phyloP scores from a whole-genome alignment of 2,329 filamentous ascomycete species.

The Pseudopyrenochaeta lycopersici region DNA sequence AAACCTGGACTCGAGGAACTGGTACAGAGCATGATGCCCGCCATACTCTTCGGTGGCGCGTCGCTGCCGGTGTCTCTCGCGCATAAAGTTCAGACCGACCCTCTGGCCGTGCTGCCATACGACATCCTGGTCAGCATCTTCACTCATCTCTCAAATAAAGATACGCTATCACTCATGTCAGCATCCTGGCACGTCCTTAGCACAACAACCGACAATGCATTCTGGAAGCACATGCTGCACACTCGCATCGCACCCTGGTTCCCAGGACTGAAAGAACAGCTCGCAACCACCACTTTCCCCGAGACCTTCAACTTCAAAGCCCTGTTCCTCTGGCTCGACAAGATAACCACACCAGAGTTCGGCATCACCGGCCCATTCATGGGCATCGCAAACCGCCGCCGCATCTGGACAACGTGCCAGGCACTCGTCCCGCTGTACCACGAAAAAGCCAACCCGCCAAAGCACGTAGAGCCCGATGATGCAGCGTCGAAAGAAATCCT shows the following conservation, averaged over 20 bases:
- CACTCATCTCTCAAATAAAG: constrained; percentile 8
- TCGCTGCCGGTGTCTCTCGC: not conserved
- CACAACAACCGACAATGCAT: constrained; percentile 8
- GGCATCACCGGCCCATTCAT: constrained; percentile 35
- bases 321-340: constrained; percentile 33
- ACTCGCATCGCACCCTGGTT: constrained; percentile 23
- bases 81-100: constrained; percentile 18
- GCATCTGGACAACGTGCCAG: constrained; percentile 36
- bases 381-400: constrained; percentile 43
- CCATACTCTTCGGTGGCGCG: constrained; percentile 5
- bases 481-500: constrained; percentile 17
- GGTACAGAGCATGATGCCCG: constrained; percentile 14
- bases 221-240: constrained; percentile 25
- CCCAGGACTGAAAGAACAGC: constrained; percentile 10
- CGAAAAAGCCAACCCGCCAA: not conserved
- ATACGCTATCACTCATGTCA: constrained; percentile 16
- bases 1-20: constrained; percentile 5
- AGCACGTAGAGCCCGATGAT: not conserved
- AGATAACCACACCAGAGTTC: constrained; percentile 17
- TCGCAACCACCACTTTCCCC: not conserved
- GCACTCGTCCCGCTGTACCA: constrained; percentile 10
- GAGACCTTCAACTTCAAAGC: constrained; percentile 22
- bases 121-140: constrained; percentile 19
- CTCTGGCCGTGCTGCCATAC: constrained; percentile 17
- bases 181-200: constrained; percentile 19